Evolutionary conservation across 1,284 basidiomycete species (phyloP), one percentile per base, ranked within the genome.

Genomic region (Ustilago xerochloae): DNA sequence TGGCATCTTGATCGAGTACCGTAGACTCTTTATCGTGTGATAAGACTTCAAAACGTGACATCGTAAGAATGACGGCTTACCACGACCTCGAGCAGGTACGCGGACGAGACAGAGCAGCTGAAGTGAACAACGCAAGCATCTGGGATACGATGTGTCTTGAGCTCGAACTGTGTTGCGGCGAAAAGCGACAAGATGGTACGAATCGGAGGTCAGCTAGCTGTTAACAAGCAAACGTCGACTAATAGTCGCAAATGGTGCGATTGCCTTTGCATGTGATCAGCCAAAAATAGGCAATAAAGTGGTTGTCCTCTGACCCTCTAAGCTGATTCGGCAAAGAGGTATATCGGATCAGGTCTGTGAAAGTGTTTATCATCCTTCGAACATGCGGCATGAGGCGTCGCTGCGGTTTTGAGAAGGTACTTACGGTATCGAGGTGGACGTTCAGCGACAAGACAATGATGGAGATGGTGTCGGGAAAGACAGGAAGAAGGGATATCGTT

Each of bases 281-380:
- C 64, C 56, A 63, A 73, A 66, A 59, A 61, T 51, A 64, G 70
- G 70, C 70, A 73, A 73, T 73, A 63, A 59, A 63, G 51, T 67
- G 63, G 56, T 73, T 73, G 63, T 73, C 70, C 70, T 73, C 70
- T 63, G 63, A 73, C 70, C 64, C 70, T 63, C 63, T 54, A 35
- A 41, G 58, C 54, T 66, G 69, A 72, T 72, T 72, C 63, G 60
- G 55, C 52, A 9, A 35, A 61, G 52, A 63, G 64, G 45, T 68
- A 41, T 68, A 55, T 74, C 71, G 71, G 71, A 74, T 74, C 71
- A 74, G 71, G 71, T 74, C 71, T 74, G 71, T 74, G 71, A 68
- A 68, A 69, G 57, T 68, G 39, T 49, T 60, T 73, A 15, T 74
- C 71, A 74, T 74, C 71, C 46, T 74, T 35, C 51, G 47, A 66